Conservation (phyloP, 139 green algal genomes). For the Tetradesmus lagerheimii region DNA sequence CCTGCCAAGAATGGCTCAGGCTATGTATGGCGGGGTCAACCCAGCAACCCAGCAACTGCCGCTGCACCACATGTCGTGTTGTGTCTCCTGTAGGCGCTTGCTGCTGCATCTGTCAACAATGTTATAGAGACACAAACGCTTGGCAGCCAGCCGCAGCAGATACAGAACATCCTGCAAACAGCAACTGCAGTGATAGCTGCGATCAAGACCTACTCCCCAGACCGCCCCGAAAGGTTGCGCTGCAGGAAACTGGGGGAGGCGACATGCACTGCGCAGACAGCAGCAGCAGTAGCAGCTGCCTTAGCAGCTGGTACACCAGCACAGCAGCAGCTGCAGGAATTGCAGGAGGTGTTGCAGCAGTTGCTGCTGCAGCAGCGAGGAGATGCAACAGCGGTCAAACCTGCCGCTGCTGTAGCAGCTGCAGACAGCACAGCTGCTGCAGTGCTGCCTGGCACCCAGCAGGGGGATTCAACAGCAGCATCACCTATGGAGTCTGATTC, state of each 20-base stretch:
- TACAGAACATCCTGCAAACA: background rate
- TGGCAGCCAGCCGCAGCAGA: background rate
- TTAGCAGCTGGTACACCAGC: background rate
- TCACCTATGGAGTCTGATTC: background rate
- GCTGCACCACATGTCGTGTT: too few relatives aligned
- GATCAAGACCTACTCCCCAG: background rate
- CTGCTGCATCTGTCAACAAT: background rate
- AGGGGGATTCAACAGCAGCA: too few relatives aligned
- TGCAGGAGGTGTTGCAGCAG: background rate
- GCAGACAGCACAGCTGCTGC: background rate
- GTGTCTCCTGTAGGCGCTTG: background rate
- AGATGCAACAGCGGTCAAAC: background rate
- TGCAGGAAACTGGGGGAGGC: background rate
- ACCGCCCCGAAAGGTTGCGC: background rate
- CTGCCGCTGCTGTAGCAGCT: too few relatives aligned
- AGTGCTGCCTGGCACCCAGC: too few relatives aligned
- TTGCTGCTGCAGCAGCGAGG: background rate
- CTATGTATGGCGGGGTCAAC: too few relatives aligned
- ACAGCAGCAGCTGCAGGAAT: background rate
- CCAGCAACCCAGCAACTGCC: too few relatives aligned
- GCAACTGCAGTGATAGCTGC: background rate
- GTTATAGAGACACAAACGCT: background rate
- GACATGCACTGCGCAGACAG: background rate
- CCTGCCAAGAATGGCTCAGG: too few relatives aligned
- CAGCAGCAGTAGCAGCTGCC: background rate